These are phyloP conservation scores for Floccularia luteovirens DNA, from an alignment of 768 basidiomycete genomes.

Conservation along the genomic window DNA sequence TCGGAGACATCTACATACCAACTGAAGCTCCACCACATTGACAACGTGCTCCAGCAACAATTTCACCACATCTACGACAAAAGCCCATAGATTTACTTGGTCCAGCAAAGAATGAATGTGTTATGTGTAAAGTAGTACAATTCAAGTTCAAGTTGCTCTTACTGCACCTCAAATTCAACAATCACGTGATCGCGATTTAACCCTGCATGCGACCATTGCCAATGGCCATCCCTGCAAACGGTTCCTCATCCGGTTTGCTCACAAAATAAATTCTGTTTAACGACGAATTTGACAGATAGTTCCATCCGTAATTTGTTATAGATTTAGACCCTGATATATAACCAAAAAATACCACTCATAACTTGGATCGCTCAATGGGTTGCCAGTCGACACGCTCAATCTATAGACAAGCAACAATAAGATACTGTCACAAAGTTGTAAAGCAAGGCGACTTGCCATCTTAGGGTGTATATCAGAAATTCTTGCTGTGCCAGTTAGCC, in stretches of 20 bases:
- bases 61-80: slow-evolving; percentile 81
- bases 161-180: too few species aligned
- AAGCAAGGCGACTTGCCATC: slow-evolving; percentile 42
- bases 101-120: too few species aligned
- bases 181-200: slow-evolving; percentile 5
- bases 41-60: slow-evolving; percentile 64
- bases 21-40: slow-evolving; percentile 76
- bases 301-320: too few species aligned
- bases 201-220: background rate
- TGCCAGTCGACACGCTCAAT: slow-evolving; percentile 59
- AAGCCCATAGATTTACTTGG: slow-evolving; percentile 77
- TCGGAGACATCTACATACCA: slow-evolving; percentile 39
- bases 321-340: too few species aligned
- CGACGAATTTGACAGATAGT: too few species aligned
- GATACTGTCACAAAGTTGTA: background rate
- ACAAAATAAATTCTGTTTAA: too few species aligned
- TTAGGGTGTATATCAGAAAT: slow-evolving; percentile 65
- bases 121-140: too few species aligned
- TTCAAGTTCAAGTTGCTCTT: slow-evolving; percentile 1
- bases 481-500: slow-evolving; percentile 60
- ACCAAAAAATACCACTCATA: slow-evolving; percentile 23
- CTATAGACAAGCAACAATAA: slow-evolving; percentile 19
- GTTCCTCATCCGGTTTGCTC: too few species aligned
- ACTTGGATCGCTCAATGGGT: slow-evolving; percentile 25
- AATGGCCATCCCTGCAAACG: too few species aligned